These are phyloP conservation scores for Phialophora chinensis DNA, from an alignment of 2,329 filamentous ascomycete genomes.

Conservation along the genomic window DNA sequence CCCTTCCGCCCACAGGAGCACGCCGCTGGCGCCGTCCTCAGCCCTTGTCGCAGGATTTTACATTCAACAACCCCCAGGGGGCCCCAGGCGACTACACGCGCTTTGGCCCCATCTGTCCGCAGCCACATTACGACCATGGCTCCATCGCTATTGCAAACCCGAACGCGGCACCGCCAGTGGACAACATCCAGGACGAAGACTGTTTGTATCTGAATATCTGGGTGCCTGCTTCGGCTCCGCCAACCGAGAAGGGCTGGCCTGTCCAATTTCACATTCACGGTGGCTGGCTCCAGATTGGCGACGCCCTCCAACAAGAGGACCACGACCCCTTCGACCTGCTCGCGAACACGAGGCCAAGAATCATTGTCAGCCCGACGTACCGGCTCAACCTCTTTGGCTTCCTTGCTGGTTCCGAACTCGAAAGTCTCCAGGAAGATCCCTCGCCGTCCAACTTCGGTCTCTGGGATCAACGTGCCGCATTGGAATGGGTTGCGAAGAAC, in stretches of 20 bases:
- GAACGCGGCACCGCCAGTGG: conserved; percentile 38
- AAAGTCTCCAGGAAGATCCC: conserved; percentile 42
- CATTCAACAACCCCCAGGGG: conserved; percentile 40
- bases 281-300: conserved; percentile 57
- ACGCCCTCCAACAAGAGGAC: conserved; percentile 51
- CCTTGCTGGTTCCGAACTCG: conserved; percentile 50
- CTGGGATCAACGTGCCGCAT: conserved; percentile 57
- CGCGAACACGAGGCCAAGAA: conserved; percentile 42
- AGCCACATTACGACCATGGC: conserved; percentile 44
- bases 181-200: conserved; percentile 52
- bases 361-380: conserved; percentile 57
- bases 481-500: conserved; percentile 59
- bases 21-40: conserved; percentile 50
- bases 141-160: conserved; percentile 39
- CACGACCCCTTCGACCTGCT: conserved; percentile 55
- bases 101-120: conserved; percentile 51
- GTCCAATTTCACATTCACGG: conserved; percentile 50
- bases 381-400: conserved; percentile 59
- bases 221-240: conserved; percentile 47
- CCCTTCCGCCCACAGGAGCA: conserved; percentile 48
- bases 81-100: conserved; percentile 47
- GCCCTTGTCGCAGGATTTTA: conserved; percentile 42
- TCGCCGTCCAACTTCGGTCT: conserved; percentile 51
- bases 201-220: conserved; percentile 59
- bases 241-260: conserved; percentile 40